Evolutionary conservation across 169 alveolate genomes (phyloP).

Genomic region (Cryptosporidium parvum): DNA sequence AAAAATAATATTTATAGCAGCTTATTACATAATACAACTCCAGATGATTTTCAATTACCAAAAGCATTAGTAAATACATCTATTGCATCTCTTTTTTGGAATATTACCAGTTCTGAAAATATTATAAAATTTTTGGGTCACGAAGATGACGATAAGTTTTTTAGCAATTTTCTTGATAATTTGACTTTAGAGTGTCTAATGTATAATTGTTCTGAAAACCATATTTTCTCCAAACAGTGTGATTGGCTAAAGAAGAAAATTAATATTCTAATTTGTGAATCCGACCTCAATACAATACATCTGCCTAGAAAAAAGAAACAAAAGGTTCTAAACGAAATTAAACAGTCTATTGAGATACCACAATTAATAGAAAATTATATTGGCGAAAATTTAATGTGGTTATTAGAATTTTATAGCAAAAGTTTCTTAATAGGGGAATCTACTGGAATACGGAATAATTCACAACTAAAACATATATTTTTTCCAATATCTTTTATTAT

Average conservation of each 20-base stretch:
- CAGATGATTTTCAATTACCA: slow-evolving; percentile 36
- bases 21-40: not conserved
- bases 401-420: slow-evolving; percentile 66
- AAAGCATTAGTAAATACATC: slow-evolving; percentile 48
- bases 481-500: slow-evolving; percentile 64
- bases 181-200: slow-evolving; percentile 11
- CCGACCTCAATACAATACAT: not conserved
- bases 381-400: slow-evolving; percentile 58
- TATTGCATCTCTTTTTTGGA: slow-evolving; percentile 58
- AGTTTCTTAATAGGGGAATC: slow-evolving; percentile 31
- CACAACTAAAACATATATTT: slow-evolving; percentile 23
- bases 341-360: not conserved
- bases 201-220: not conserved
- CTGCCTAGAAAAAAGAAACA: not conserved
- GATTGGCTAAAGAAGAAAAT: slow-evolving; percentile 21
- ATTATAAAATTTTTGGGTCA: not conserved
- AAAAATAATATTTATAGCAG: slow-evolving; percentile 9
- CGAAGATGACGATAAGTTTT: not conserved
- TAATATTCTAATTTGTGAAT: slow-evolving; percentile 5
- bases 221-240: slow-evolving; percentile 34
- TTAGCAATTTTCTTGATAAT: not conserved
- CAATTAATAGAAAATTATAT: slow-evolving; percentile 7
- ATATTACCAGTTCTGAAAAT: slow-evolving; percentile 7
- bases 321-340: not conserved
- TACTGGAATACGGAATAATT: not conserved